phyloP scores from a whole-genome alignment of 345 rosid genomes.

The Anacardium occidentale region DNA sequence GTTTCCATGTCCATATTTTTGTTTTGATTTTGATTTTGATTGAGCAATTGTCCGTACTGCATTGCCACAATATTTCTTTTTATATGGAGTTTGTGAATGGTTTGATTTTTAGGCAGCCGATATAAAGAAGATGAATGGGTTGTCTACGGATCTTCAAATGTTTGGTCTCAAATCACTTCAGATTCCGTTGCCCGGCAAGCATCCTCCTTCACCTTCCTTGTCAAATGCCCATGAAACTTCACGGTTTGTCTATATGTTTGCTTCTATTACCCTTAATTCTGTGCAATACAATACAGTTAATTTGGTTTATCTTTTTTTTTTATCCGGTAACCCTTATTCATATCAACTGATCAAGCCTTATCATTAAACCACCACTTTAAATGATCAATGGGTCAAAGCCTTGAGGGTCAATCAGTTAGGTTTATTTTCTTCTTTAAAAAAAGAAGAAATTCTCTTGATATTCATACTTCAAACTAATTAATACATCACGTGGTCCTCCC shows the following conservation, averaged over 20 bases:
- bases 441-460: not conserved
- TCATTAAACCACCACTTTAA: no score
- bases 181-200: conserved; percentile 87
- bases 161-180: conserved; percentile 72
- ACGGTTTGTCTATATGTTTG: conserved; percentile 45
- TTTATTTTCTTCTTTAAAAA: no score
- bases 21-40: not conserved
- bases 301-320: not conserved
- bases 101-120: conserved; percentile 85
- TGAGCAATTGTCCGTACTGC: not conserved
- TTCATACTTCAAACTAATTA: no score
- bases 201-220: conserved; percentile 70
- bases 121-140: conserved; percentile 73
- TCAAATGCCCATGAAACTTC: conserved; percentile 36
- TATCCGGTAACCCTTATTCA: no score
- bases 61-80: no score
- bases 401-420: no score
- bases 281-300: not conserved
- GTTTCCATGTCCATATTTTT: not conserved
- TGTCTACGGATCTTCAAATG: conserved; percentile 87
- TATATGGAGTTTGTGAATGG: not conserved
- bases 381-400: no score
- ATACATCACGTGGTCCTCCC: no score
- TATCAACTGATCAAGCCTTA: no score
- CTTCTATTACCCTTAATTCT: not conserved